A percentile compares a stretch with the other conserved stretches of the same genome.
These are phyloP conservation scores for Colletotrichum godetiae DNA, from an alignment of 2,329 filamentous ascomycete species.

Conservation along the genomic window DNA sequence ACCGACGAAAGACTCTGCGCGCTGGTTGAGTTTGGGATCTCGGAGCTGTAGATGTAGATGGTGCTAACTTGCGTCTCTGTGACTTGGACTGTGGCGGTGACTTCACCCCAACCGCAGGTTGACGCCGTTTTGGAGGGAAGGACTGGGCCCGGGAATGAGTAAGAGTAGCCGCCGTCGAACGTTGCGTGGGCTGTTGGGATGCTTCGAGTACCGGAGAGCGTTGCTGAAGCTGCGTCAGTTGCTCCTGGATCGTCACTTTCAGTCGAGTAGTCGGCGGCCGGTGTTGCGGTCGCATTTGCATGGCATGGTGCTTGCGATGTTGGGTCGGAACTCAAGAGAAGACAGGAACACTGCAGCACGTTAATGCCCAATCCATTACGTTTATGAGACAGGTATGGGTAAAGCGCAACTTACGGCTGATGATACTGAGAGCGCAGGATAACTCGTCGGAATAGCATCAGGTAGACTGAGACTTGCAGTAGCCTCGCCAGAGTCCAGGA, in stretches of 20 bases:
- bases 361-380: not conserved
- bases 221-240: not conserved
- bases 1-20: not conserved
- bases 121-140: not conserved
- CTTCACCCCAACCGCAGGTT: not conserved
- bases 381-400: not conserved
- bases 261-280: not conserved
- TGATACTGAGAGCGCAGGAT: not conserved
- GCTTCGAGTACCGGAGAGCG: not conserved
- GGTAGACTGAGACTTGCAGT: not conserved
- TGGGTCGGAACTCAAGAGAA: not conserved
- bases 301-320: not conserved
- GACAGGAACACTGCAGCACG: constrained; percentile 24
- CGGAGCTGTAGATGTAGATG: not conserved
- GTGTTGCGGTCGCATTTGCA: not conserved
- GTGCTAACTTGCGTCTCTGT: constrained; percentile 23
- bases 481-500: not conserved
- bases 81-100: constrained; percentile 17
- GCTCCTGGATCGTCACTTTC: too few relatives aligned
- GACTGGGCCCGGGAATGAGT: not conserved
- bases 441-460: constrained; percentile 13
- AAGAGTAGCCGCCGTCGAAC: constrained; percentile 17
- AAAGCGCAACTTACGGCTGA: constrained; percentile 21
- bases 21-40: not conserved
- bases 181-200: not conserved